Percentiles rank a stretch among this genome's conserved stretches.
phyloP scores from a whole-genome alignment of 805 yeast genomes.

The Diddensiella santjacobensis region DNA sequence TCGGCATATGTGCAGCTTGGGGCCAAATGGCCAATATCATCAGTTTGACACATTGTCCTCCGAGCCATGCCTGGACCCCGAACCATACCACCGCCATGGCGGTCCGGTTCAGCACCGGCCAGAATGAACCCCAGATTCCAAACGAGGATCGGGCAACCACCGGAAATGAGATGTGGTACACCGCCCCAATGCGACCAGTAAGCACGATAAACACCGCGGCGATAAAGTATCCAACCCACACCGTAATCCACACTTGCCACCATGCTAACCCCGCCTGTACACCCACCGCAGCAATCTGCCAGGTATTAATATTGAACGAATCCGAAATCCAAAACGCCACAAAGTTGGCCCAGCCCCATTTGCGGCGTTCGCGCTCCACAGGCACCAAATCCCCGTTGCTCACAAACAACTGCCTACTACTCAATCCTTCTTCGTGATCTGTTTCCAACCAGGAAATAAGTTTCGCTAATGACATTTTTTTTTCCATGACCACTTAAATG shows the following conservation, averaged over 20 bases:
- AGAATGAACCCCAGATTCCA: conserved; percentile 80
- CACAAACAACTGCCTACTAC: conserved; percentile 60
- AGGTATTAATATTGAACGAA: conserved; percentile 83
- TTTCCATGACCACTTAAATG: background rate
- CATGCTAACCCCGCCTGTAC: conserved; percentile 71
- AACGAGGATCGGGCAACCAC: conserved; percentile 76
- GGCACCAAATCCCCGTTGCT: conserved; percentile 76
- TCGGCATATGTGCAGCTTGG: conserved; percentile 32
- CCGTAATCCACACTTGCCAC: conserved; percentile 91
- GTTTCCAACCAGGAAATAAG: conserved; percentile 25
- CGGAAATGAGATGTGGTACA: conserved; percentile 82
- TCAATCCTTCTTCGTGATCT: conserved; percentile 38
- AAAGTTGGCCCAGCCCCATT: conserved; percentile 84
- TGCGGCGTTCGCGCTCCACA: conserved; percentile 66
- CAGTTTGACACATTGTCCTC: conserved; percentile 75
- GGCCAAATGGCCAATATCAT: conserved; percentile 77
- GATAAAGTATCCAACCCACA: conserved; percentile 76
- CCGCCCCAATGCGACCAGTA: conserved; percentile 76
- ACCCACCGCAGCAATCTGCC: conserved; percentile 90
- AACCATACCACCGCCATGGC: conserved; percentile 88
- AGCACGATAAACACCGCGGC: conserved; percentile 66
- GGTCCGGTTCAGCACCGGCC: conserved; percentile 87
- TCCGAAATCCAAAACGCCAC: conserved; percentile 86
- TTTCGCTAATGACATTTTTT: background rate
- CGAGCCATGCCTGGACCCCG: conserved; percentile 80